phyloP scores from a whole-genome alignment of 2,329 filamentous ascomycete species.

The Hymenoscyphus scutula region DNA sequence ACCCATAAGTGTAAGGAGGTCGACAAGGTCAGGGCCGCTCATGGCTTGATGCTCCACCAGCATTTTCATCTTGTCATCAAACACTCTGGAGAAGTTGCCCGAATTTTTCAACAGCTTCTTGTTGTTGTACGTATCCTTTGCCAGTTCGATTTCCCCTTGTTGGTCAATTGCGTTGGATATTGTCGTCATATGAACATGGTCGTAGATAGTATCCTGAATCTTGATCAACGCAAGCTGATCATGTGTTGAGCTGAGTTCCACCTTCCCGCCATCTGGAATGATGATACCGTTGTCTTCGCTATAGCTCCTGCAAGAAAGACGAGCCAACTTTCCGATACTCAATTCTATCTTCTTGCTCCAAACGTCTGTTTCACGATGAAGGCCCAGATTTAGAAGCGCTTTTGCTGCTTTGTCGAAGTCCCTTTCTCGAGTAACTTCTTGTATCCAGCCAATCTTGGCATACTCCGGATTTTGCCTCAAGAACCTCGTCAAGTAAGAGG shows the following conservation, averaged over 20 bases:
- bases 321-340: slow-evolving; percentile 79
- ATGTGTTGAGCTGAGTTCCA: slow-evolving; percentile 34
- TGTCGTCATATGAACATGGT: slow-evolving; percentile 61
- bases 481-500: slow-evolving; percentile 72
- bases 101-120: slow-evolving; percentile 53
- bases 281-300: slow-evolving; percentile 40
- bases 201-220: slow-evolving; percentile 77
- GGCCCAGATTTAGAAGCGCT: slow-evolving; percentile 67
- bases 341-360: slow-evolving; percentile 95
- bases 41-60: slow-evolving; percentile 72
- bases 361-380: slow-evolving; percentile 70
- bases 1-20: slow-evolving; percentile 74
- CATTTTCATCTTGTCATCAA: slow-evolving; percentile 67
- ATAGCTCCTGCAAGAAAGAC: slow-evolving; percentile 58
- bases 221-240: slow-evolving; percentile 47
- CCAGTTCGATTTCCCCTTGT: slow-evolving; percentile 72
- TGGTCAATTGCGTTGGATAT: slow-evolving; percentile 75
- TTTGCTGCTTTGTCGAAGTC: slow-evolving; percentile 72
- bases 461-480: slow-evolving; percentile 69
- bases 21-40: slow-evolving; percentile 63
- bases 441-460: slow-evolving; percentile 88
- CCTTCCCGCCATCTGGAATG: slow-evolving; percentile 36
- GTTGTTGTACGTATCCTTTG: slow-evolving; percentile 58
- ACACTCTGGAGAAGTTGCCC: slow-evolving; percentile 65
- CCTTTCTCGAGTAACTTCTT: slow-evolving; percentile 75